A percentile compares a stretch with the other conserved stretches of the same genome.
phyloP scores from a whole-genome alignment of 2,329 filamentous ascomycete species.

The Dichotomopilus funicola region DNA sequence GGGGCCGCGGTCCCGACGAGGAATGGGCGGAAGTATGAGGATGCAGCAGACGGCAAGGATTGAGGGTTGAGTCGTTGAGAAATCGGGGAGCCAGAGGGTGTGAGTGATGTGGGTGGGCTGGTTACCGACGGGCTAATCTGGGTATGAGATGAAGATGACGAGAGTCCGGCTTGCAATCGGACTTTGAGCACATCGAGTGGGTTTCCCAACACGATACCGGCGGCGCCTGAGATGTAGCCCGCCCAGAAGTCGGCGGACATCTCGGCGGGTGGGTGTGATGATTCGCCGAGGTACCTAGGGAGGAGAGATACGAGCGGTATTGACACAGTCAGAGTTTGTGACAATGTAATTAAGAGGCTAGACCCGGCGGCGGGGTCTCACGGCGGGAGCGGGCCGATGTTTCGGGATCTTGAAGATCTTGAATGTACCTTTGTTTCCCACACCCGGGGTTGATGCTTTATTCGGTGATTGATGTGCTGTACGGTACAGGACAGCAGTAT shows the following conservation, averaged over 20 bases:
- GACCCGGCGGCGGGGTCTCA: too few species aligned
- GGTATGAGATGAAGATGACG: constrained; percentile 2
- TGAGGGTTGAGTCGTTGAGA: neutral
- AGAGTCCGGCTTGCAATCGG: constrained; percentile 60
- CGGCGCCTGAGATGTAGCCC: constrained; percentile 79
- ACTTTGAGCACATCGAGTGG: constrained; percentile 67
- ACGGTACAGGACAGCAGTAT: too few species aligned
- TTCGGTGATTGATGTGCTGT: too few species aligned
- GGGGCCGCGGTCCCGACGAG: constrained; percentile 71
- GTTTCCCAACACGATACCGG: constrained; percentile 83
- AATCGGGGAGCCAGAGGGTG: constrained; percentile 12
- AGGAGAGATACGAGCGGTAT: neutral
- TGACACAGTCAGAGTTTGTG: too few species aligned
- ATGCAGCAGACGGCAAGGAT: neutral
- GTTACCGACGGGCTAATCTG: neutral
- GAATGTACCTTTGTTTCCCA: too few species aligned
- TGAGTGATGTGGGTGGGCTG: constrained; percentile 1
- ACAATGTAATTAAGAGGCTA: too few species aligned
- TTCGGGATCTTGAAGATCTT: too few species aligned
- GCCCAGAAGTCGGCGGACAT: constrained; percentile 94
- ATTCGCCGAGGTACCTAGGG: neutral
- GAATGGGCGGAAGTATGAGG: constrained; percentile 7
- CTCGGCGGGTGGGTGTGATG: neutral
- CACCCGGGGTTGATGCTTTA: too few species aligned
- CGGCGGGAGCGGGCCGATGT: too few species aligned